phyloP scores from a whole-genome alignment of 2,329 filamentous ascomycete species.

The Bipolaris gigantea region DNA sequence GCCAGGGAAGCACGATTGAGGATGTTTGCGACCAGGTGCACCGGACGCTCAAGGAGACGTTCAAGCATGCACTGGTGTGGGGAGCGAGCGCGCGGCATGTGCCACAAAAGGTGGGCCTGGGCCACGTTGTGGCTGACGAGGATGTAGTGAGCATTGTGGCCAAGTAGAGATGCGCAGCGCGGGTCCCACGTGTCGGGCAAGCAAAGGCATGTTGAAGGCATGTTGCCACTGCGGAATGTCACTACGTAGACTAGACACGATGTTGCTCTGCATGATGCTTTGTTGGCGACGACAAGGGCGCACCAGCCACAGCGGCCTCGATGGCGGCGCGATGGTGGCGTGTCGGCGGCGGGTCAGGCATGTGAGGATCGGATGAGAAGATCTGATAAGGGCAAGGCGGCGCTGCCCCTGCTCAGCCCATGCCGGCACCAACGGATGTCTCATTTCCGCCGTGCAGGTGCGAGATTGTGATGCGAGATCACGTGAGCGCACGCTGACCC shows the following conservation, averaged over 20 bases:
- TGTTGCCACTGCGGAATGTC: too few relatives aligned
- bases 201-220: too few relatives aligned
- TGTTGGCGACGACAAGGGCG: too few relatives aligned
- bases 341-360: slow-evolving; percentile 7
- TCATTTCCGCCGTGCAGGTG: slow-evolving; percentile 9
- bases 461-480: slow-evolving; percentile 7
- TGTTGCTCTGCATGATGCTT: too few relatives aligned
- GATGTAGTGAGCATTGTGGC: slow-evolving; percentile 68
- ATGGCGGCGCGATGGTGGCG: slow-evolving; percentile 8
- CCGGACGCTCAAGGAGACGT: slow-evolving; percentile 92
- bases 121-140: slow-evolving; percentile 73
- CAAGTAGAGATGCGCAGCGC: slow-evolving; percentile 20
- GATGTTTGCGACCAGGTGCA: slow-evolving; percentile 97
- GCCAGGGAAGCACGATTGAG: slow-evolving; percentile 84
- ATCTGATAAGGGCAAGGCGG: slow-evolving; percentile 15
- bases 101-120: slow-evolving; percentile 86
- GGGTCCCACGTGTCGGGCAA: too few relatives aligned
- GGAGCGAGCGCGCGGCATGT: slow-evolving; percentile 93
- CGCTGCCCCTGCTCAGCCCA: slow-evolving; percentile 20
- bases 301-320: background rate
- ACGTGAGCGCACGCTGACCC: background rate
- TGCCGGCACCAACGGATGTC: slow-evolving; percentile 7
- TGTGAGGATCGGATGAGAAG: slow-evolving; percentile 17
- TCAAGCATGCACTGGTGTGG: slow-evolving; percentile 99
- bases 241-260: too few relatives aligned